These are phyloP conservation scores for Ganoderma leucocontextum DNA, from an alignment of 1,284 basidiomycete species.

Conservation along the genomic window DNA sequence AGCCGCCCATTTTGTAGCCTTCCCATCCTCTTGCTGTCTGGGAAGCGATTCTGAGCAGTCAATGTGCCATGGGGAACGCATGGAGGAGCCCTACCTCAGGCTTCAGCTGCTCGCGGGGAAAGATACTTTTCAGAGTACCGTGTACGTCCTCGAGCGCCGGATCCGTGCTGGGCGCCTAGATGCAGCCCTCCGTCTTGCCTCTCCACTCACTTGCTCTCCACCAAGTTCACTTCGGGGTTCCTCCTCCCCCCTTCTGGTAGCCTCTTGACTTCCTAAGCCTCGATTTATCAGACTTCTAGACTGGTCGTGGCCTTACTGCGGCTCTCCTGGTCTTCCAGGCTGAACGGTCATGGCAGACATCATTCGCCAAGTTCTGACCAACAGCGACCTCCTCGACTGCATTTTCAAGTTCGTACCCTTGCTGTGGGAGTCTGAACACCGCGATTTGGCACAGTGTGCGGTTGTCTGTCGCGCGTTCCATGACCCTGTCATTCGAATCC, in stretches of 20 bases:
- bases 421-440: neutral
- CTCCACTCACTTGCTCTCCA: no score
- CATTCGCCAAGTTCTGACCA: neutral
- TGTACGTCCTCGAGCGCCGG: neutral
- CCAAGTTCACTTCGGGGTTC: no score
- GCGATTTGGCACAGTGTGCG: neutral
- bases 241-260: no score
- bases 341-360: neutral
- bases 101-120: neutral
- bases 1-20: constrained; percentile 1
- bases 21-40: constrained; percentile 3
- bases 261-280: no score
- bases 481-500: neutral
- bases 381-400: neutral
- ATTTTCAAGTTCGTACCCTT: neutral
- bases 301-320: no score
- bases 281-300: no score
- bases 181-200: no score
- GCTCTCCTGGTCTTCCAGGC: no score
- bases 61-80: neutral
- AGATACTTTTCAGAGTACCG: no score
- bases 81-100: neutral
- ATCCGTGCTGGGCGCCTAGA: neutral
- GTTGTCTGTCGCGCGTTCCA: neutral
- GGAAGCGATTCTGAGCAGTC: neutral